A percentile compares a stretch with the other conserved stretches of the same genome.
phyloP scores from a whole-genome alignment of 106 monocot species.

The Iris macrosiphon region DNA sequence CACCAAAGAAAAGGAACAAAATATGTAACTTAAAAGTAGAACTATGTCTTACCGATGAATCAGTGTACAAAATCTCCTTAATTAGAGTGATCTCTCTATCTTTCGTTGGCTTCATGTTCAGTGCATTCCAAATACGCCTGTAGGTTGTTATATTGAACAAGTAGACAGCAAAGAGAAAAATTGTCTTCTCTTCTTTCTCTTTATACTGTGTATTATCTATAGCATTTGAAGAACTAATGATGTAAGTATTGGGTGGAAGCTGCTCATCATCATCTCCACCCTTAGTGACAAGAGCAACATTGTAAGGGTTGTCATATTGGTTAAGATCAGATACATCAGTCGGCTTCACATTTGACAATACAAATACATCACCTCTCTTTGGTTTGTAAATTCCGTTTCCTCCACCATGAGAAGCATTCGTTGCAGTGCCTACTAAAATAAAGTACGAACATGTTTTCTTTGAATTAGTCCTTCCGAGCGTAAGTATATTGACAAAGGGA shows the following conservation, averaged over 20 bases:
- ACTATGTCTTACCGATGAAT: constrained; percentile 1
- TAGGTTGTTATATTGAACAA: constrained; percentile 9
- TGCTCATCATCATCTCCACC: constrained; percentile 1
- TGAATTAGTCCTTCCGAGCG: background rate
- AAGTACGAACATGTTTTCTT: background rate
- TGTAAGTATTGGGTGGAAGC: constrained; percentile 4
- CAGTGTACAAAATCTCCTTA: background rate
- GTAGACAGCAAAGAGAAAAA: constrained; percentile 4
- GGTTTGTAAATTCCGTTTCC: background rate
- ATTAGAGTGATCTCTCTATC: background rate
- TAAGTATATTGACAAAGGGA: constrained; percentile 4
- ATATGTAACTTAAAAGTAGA: too few species aligned
- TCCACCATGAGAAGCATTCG: background rate
- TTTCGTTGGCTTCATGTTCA: background rate
- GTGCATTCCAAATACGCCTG: constrained; percentile 9
- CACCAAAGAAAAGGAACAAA: too few species aligned
- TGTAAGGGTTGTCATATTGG: background rate
- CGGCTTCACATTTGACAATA: background rate
- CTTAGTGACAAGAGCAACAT: constrained; percentile 2
- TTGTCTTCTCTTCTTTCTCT: background rate
- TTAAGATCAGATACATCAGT: constrained; percentile 5
- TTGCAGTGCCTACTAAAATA: background rate
- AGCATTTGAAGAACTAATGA: background rate
- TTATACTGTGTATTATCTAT: background rate
- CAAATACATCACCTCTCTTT: constrained; percentile 10